phyloP scores from a whole-genome alignment of 2,329 filamentous ascomycete species.

The Xylaria sp. region DNA sequence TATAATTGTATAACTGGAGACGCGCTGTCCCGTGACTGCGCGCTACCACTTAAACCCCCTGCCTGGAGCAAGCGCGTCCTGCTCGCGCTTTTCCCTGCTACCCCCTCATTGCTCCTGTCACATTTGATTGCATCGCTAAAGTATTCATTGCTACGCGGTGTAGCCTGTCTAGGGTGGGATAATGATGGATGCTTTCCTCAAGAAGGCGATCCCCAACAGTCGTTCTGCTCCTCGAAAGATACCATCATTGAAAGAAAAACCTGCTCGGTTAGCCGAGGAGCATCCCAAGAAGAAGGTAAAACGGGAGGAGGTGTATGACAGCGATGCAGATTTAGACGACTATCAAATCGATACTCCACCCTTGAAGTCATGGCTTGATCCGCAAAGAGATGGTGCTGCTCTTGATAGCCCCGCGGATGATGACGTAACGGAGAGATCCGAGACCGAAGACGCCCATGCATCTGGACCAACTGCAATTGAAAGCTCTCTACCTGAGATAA shows the following conservation, averaged over 20 bases:
- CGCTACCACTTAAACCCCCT: slow-evolving; percentile 33
- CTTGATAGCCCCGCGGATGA: slow-evolving; percentile 51
- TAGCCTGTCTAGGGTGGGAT: neutral
- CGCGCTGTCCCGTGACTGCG: slow-evolving; percentile 44
- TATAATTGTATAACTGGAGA: slow-evolving; percentile 5
- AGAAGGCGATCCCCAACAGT: slow-evolving; percentile 32
- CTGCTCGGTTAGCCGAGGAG: slow-evolving; percentile 31
- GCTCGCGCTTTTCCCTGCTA: slow-evolving; percentile 18
- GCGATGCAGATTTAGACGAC: slow-evolving; percentile 51
- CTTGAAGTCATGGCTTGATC: slow-evolving; percentile 31
- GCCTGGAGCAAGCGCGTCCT: slow-evolving; percentile 29
- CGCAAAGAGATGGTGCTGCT: slow-evolving; percentile 35
- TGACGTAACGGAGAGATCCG: slow-evolving; percentile 41
- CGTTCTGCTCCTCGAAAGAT: slow-evolving; percentile 24
- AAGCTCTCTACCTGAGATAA: slow-evolving; percentile 73
- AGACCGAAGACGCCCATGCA: slow-evolving; percentile 46
- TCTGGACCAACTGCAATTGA: slow-evolving; percentile 72
- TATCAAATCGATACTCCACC: slow-evolving; percentile 33
- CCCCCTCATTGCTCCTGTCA: slow-evolving; percentile 9
- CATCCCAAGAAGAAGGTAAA: slow-evolving; percentile 52
- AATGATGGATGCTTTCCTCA: slow-evolving; percentile 48
- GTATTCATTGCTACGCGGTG: neutral
- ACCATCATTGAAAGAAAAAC: slow-evolving; percentile 24
- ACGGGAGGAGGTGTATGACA: slow-evolving; percentile 45
- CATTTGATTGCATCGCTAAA: neutral